These are phyloP conservation scores for Stephania yunnanensis DNA, from an alignment of 164 flowering plant genomes.

Conservation along the genomic window DNA sequence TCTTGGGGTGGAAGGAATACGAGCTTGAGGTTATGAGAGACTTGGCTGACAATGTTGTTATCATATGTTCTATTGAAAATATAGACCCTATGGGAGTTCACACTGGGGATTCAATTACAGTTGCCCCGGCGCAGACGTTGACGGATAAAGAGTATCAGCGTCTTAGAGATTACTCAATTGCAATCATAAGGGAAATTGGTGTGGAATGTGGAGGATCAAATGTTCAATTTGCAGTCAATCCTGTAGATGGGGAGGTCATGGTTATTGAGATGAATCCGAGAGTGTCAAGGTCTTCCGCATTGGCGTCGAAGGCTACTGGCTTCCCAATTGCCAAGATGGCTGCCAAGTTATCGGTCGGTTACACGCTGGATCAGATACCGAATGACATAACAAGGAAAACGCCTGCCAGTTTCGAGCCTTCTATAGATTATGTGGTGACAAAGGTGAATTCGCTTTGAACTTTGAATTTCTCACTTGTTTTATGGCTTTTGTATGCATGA, in stretches of 20 bases:
- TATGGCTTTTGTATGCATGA: not conserved
- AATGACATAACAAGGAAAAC: constrained; percentile 94
- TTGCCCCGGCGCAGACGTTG: constrained; percentile 93
- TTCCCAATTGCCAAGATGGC: constrained; percentile 99
- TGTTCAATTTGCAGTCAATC: constrained; percentile 96
- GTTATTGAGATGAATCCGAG: constrained; percentile 99
- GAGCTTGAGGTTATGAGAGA: constrained; percentile 98
- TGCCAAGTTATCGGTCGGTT: constrained; percentile 87
- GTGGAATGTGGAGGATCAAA: constrained; percentile 99
- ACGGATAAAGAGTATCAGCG: constrained; percentile 96
- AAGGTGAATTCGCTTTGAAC: constrained; percentile 45
- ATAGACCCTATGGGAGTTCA: constrained; percentile 97
- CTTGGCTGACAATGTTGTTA: constrained; percentile 93
- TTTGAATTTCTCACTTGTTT: not conserved
- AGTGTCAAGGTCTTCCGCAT: constrained; percentile 91
- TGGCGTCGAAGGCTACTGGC: constrained; percentile 98
- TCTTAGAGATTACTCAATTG: constrained; percentile 82
- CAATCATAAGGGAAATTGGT: constrained; percentile 92
- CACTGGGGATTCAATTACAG: constrained; percentile 93
- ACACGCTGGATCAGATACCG: constrained; percentile 86
- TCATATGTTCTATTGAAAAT: constrained; percentile 93
- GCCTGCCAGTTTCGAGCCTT: constrained; percentile 99
- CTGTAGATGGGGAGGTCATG: constrained; percentile 91
- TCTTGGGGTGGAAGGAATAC: constrained; percentile 98
- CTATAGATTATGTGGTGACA: constrained; percentile 94